Evolutionary conservation across 1,284 basidiomycete species (phyloP).

Genomic region (Porodaedalea pini): DNA sequence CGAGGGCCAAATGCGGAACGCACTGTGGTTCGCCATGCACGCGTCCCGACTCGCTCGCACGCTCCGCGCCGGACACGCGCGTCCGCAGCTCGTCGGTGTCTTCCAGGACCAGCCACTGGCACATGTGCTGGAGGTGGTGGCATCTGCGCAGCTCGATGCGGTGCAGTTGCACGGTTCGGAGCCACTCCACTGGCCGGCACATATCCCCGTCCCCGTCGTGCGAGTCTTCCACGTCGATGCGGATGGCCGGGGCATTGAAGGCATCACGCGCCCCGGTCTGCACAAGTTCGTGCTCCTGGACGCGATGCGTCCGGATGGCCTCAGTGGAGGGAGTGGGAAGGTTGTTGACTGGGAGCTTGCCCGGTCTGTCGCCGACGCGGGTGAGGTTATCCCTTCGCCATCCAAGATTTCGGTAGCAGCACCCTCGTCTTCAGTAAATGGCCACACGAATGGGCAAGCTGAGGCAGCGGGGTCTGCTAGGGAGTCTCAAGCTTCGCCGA

Average conservation of each 20-base stretch:
- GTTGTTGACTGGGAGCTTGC: conserved; percentile 80
- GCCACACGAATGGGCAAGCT: conserved; percentile 19
- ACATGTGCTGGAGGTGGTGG: conserved; percentile 48
- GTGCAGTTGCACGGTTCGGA: conserved; percentile 74
- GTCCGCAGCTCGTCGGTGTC: conserved; percentile 70
- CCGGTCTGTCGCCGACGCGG: conserved; percentile 56
- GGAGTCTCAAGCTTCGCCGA: conserved; percentile 10
- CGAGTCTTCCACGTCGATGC: conserved; percentile 76
- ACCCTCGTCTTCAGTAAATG: conserved; percentile 22
- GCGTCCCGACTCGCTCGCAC: conserved; percentile 34
- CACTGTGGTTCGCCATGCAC: conserved; percentile 49
- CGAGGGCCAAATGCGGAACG: conserved; percentile 26
- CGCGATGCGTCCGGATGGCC: conserved; percentile 51
- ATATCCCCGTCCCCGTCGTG: conserved; percentile 71
- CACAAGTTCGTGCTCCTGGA: conserved; percentile 82
- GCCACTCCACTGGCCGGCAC: conserved; percentile 53
- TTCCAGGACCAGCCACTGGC: conserved; percentile 68
- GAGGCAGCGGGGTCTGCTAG: not conserved
- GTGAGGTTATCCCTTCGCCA: conserved; percentile 48
- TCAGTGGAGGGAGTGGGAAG: conserved; percentile 78
- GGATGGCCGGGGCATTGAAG: conserved; percentile 38
- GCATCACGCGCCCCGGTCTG: conserved; percentile 68
- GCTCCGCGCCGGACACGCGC: conserved; percentile 31
- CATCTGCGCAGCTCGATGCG: conserved; percentile 58
- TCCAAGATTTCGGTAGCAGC: not conserved